Base-by-base conservation (phyloP, 768 basidiomycete species). In the Boletus huronensis region DNA sequence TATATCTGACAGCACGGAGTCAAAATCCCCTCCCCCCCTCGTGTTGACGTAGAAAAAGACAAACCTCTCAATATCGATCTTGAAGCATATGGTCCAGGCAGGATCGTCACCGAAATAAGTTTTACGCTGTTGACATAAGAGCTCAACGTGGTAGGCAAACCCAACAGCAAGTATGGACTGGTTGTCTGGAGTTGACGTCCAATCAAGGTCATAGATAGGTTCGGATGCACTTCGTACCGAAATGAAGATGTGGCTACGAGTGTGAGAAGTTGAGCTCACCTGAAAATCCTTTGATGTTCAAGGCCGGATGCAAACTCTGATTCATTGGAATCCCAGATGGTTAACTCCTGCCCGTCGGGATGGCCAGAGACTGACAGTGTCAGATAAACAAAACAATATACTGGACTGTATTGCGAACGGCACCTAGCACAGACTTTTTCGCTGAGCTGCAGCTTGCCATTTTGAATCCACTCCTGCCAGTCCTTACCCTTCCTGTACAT, bases 321-420 rank as follows among this genome's bases (percentile, higher is more conserved):
- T 69, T 90, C 90, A 48, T 88, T 88, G 0, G 94, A 97, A 70
- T 98, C 93, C 96, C 96, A 98, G 17, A 98, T 93, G 0, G 93
- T 93, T 43, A 98, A 70, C 65, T 95, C 92, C 54, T 89, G 79
- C 0, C 87, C 87, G 19, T 82, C 79, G 0, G 76, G 62, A 16
- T 73, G 68, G 5, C 79, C 74, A 14, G 87, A 82, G 57, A 93
- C 91, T 93, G 41, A 19, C 8, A 40, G 28, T 3, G 14, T 46
- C 35, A 44, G 35, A 53, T 48, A 23, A 61, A 53, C 13, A 58
- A 47, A 19, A 55, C 9, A 31, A n/a, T 23, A 26, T 10, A 35
- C 6, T 17, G 26, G 19, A 40, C 21, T 46, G 31, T n/a, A 47
- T 41, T 48, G 26, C 19, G 39, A 58, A 59, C 75, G 80, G 55